Evolutionary conservation across 106 monocot genomes (phyloP), one percentile per base, ranked within the genome.

Genomic region (Apostasia ramifera): DNA sequence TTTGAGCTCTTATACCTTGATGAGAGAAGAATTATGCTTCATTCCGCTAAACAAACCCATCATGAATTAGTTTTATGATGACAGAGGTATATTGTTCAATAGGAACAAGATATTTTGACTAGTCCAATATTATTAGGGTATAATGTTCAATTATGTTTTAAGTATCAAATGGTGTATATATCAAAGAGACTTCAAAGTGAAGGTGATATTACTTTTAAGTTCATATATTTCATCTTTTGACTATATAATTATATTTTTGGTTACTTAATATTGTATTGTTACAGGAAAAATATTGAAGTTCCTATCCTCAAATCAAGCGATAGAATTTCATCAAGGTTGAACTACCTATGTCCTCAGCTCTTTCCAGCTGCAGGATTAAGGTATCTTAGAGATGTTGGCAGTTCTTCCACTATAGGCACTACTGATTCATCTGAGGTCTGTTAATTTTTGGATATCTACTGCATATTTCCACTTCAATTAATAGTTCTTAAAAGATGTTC

Each of bases 251-350:
- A 66, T 49, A 50, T 66, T 9, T 50, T 37, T 66, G 37, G 10
- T 7, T 12, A 64, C 2, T 37, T 26, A 26, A 26, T 26, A 26
- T 26, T 61, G 14, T 48, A 66, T 71, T 59, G 57, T 56, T 65
- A 8, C 82, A 98, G 98, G 65, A 83, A 82, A 72, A 98, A 98
- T 72, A 85, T 79, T 78, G 74, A 85, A 75, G 73, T 85, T 72
- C 93, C 98, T 55, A 85, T 98, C 66, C 73, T 93, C n/a, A 87
- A 81, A 72, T 82, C 93, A 44, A 98, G 98, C 90, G 83, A 90
- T 48, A 90, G 87, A 75, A 85, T 98, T 70, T 78, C 90, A 60
- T 71, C 93, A 70, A 76, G 85, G 40, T 87, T 98, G 3, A 90
- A 98, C 68, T 90, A 90, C 54, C 51, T 98, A 51, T 90, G 98